These are phyloP conservation scores for Dendrocalamus sinicus DNA, from an alignment of 176 grass and related monocot genomes.

Conservation along the genomic window DNA sequence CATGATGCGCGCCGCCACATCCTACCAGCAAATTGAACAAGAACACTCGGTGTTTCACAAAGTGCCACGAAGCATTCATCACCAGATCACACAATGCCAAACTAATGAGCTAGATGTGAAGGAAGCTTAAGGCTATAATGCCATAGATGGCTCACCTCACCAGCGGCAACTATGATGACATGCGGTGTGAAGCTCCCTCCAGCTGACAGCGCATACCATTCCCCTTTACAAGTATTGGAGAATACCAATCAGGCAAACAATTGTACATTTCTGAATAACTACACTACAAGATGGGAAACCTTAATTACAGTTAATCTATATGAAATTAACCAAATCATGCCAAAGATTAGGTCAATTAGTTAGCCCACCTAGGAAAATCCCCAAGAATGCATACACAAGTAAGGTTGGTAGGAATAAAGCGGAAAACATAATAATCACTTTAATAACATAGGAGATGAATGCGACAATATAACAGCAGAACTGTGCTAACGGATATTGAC, in stretches of 20 bases:
- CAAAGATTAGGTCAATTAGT: neutral
- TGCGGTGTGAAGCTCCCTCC: slow-evolving; percentile 97
- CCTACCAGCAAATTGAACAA: slow-evolving; percentile 52
- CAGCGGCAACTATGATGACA: slow-evolving; percentile 77
- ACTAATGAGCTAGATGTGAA: slow-evolving; percentile 19
- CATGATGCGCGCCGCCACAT: slow-evolving; percentile 81
- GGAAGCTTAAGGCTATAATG: neutral
- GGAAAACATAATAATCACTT: neutral
- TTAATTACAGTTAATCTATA: neutral
- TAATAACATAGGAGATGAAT: slow-evolving; percentile 22
- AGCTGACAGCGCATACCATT: slow-evolving; percentile 86
- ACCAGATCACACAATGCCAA: slow-evolving; percentile 32
- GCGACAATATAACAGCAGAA: slow-evolving; percentile 30
- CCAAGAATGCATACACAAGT: neutral
- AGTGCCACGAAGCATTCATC: neutral
- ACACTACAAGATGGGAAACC: neutral
- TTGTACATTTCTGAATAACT: neutral
- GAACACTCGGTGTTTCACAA: neutral
- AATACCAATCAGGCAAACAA: slow-evolving; percentile 7
- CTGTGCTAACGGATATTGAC: slow-evolving; percentile 33
- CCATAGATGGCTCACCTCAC: slow-evolving; percentile 64
- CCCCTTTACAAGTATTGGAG: slow-evolving; percentile 56
- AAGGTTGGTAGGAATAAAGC: too few relatives aligned
- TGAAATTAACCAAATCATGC: neutral
- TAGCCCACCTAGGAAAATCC: neutral